Evolutionary conservation across 2,329 filamentous ascomycete species (phyloP).

Genomic region (Dothidotthia symphoricarpi): DNA sequence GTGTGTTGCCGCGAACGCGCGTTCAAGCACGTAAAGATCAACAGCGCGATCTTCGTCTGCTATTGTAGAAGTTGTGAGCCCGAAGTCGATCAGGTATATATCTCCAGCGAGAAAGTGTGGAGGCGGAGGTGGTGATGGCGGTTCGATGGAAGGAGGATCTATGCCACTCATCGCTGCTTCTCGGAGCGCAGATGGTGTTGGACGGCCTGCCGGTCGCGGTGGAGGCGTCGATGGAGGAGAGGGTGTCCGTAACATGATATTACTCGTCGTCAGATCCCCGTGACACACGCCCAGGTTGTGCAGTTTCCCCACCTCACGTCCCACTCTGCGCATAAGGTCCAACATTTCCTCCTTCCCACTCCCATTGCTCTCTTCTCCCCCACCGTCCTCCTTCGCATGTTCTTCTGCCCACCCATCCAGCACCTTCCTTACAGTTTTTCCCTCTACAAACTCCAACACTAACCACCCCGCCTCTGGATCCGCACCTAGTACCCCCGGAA

Average conservation of each 20-base stretch:
- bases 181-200: slow-evolving; percentile 22
- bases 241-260: slow-evolving; percentile 71
- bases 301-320: slow-evolving; percentile 68
- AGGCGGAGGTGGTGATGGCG: slow-evolving; percentile 1
- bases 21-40: slow-evolving; percentile 91
- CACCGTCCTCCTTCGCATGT: slow-evolving; percentile 13
- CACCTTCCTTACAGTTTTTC: slow-evolving; percentile 65
- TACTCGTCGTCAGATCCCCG: slow-evolving; percentile 95
- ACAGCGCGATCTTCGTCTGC: slow-evolving; percentile 93
- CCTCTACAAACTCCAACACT: slow-evolving; percentile 50
- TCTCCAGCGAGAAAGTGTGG: slow-evolving; percentile 55
- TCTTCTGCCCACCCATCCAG: slow-evolving; percentile 65
- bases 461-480: slow-evolving; percentile 65
- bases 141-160: slow-evolving; percentile 8
- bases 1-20: slow-evolving; percentile 93
- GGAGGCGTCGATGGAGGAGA: neutral
- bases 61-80: slow-evolving; percentile 75
- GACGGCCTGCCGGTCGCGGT: slow-evolving; percentile 7
- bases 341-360: slow-evolving; percentile 29
- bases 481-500: slow-evolving; percentile 75
- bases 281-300: slow-evolving; percentile 87
- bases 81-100: slow-evolving; percentile 91
- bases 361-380: slow-evolving; percentile 30
- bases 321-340: slow-evolving; percentile 67
- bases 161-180: slow-evolving; percentile 23